These are phyloP conservation scores for Kurtzmaniella fragi DNA, from an alignment of 805 yeast species.

Conservation along the genomic window DNA sequence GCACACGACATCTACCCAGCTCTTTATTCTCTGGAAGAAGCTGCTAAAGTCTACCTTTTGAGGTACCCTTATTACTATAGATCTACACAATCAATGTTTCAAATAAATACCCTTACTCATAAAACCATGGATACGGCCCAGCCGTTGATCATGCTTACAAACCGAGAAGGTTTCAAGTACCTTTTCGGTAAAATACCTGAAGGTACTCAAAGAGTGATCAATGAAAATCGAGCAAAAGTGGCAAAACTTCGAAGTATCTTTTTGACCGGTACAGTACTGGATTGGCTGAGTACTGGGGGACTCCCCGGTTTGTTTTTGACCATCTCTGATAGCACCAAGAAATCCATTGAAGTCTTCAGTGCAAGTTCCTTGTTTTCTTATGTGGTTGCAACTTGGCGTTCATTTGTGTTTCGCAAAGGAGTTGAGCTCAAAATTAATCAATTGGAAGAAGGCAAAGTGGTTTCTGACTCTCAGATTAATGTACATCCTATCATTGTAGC, in stretches of 20 bases:
- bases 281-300: constrained; percentile 86
- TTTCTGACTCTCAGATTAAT: constrained; percentile 32
- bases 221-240: constrained; percentile 53
- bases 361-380: constrained; percentile 34
- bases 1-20: too few relatives aligned
- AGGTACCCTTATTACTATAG: constrained; percentile 10
- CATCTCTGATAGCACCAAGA: constrained; percentile 69
- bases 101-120: constrained; percentile 49
- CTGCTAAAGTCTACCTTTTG: not conserved
- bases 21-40: too few relatives aligned
- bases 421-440: constrained; percentile 42
- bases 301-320: constrained; percentile 86
- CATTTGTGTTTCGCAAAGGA: constrained; percentile 78
- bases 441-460: constrained; percentile 18
- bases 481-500: constrained; percentile 34
- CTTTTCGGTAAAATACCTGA: constrained; percentile 80
- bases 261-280: constrained; percentile 63
- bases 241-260: constrained; percentile 62
- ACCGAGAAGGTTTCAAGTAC: constrained; percentile 48
- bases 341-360: constrained; percentile 49
- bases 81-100: constrained; percentile 36
- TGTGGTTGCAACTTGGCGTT: constrained; percentile 76
- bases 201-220: constrained; percentile 75
- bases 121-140: constrained; percentile 49
- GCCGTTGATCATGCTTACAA: constrained; percentile 51